phyloP scores from a whole-genome alignment of 805 yeast species.

The Ogataea zsoltii region DNA sequence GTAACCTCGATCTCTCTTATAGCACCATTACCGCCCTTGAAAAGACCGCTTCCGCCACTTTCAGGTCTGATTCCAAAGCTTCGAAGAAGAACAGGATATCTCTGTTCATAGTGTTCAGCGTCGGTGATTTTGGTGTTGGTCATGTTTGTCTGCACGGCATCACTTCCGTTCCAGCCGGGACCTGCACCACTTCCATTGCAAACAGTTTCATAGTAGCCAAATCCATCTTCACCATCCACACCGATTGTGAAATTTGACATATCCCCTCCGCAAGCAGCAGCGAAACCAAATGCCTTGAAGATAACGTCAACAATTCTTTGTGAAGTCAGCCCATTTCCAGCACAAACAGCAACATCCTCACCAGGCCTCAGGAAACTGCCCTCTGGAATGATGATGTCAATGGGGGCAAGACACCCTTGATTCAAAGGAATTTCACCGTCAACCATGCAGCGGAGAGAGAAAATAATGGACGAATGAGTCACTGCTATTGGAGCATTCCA shows the following conservation, averaged over 20 bases:
- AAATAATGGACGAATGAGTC: conserved; percentile 82
- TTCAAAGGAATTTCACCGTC: conserved; percentile 86
- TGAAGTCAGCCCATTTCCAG: conserved; percentile 54
- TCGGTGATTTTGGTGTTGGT: conserved; percentile 58
- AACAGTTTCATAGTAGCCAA: conserved; percentile 53
- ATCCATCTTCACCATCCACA: conserved; percentile 42
- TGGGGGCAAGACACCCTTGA: conserved; percentile 72
- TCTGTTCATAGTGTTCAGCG: conserved; percentile 50
- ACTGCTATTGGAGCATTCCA: conserved; percentile 91
- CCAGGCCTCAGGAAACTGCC: conserved; percentile 33
- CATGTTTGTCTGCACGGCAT: conserved; percentile 53
- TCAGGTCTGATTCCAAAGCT: conserved; percentile 42
- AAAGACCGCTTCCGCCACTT: conserved; percentile 49
- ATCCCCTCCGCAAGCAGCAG: conserved; percentile 58
- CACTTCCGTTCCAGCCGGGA: conserved; percentile 45
- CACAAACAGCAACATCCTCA: conserved; percentile 50
- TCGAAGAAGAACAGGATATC: conserved; percentile 50
- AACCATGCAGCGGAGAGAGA: conserved; percentile 80
- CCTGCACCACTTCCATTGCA: conserved; percentile 57
- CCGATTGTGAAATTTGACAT: conserved; percentile 58
- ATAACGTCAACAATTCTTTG: conserved; percentile 55
- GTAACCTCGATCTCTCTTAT: conserved; percentile 23
- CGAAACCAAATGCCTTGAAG: conserved; percentile 52
- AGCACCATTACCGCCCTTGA: conserved; percentile 50
- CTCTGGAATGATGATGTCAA: conserved; percentile 23